Conservation (phyloP, 2,329 filamentous ascomycete genomes). For the Akanthomyces lecanii region DNA sequence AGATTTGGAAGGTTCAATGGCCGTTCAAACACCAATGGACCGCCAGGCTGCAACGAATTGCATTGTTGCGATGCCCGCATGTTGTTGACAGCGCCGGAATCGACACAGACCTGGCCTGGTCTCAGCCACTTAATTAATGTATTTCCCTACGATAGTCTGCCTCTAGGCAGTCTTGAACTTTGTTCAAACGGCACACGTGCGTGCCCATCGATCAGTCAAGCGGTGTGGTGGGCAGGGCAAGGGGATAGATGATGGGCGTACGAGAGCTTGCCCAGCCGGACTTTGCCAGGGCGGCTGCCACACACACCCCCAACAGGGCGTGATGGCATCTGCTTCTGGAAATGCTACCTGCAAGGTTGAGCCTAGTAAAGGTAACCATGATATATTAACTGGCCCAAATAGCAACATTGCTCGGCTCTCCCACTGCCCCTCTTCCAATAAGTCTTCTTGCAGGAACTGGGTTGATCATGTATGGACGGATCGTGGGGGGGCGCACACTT, state of each 20-base stretch:
- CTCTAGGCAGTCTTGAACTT: neutral
- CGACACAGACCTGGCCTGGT: neutral
- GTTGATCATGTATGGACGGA: conserved; percentile 4
- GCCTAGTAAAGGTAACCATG: conserved; percentile 12
- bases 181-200: conserved; percentile 11
- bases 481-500: conserved; percentile 9
- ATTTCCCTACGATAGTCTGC: neutral
- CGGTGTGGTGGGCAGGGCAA: conserved; percentile 12
- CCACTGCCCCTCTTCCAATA: neutral
- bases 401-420: conserved; percentile 11
- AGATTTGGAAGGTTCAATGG: conserved; percentile 7
- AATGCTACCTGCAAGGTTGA: conserved; percentile 9
- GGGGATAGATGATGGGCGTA: neutral
- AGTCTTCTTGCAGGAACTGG: conserved; percentile 1
- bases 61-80: conserved; percentile 6
- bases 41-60: neutral
- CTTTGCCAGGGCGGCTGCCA: neutral
- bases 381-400: conserved; percentile 8
- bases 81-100: conserved; percentile 3
- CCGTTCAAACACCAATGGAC: neutral
- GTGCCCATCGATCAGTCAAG: conserved; percentile 13
- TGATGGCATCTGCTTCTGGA: conserved; percentile 11
- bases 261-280: neutral
- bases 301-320: neutral
- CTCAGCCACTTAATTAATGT: conserved; percentile 8